Evolutionary conservation across 2,329 filamentous ascomycete species (phyloP).

Genomic region (Aspergillus fumigatus): DNA sequence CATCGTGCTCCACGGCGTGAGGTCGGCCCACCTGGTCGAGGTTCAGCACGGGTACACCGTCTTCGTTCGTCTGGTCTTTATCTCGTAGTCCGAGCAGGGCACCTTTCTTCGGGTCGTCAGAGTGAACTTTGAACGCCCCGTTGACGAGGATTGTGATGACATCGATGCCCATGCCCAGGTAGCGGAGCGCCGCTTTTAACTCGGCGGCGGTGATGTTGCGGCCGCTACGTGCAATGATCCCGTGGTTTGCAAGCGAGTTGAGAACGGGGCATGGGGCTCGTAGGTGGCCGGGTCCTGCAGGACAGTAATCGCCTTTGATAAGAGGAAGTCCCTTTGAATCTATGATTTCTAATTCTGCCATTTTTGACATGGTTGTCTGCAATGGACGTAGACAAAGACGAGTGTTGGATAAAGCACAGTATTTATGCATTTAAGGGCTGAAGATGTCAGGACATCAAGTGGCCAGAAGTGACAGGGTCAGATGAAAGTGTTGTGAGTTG

Average conservation of each 20-base stretch:
- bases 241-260: constrained; percentile 16
- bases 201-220: constrained; percentile 10
- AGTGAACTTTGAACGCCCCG: constrained; percentile 10
- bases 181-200: constrained; percentile 7
- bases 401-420: not conserved
- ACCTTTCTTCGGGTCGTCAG: constrained; percentile 5
- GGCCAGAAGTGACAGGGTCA: not conserved
- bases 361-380: not conserved
- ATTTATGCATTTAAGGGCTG: not conserved
- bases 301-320: constrained; percentile 3
- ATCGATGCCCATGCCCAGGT: constrained; percentile 8
- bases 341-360: not conserved
- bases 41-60: constrained; percentile 6
- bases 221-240: constrained; percentile 11
- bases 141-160: constrained; percentile 2
- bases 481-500: not conserved
- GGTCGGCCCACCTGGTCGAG: constrained; percentile 14
- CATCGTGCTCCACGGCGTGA: constrained; percentile 14
- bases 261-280: constrained; percentile 13
- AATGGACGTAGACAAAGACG: not conserved
- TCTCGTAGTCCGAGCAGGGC: constrained; percentile 12
- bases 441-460: not conserved
- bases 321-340: not conserved
- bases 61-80: constrained; percentile 5
- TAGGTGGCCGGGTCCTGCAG: constrained; percentile 3